Conservation (phyloP, 1,284 basidiomycete species). For the Pascua sp. region DNA sequence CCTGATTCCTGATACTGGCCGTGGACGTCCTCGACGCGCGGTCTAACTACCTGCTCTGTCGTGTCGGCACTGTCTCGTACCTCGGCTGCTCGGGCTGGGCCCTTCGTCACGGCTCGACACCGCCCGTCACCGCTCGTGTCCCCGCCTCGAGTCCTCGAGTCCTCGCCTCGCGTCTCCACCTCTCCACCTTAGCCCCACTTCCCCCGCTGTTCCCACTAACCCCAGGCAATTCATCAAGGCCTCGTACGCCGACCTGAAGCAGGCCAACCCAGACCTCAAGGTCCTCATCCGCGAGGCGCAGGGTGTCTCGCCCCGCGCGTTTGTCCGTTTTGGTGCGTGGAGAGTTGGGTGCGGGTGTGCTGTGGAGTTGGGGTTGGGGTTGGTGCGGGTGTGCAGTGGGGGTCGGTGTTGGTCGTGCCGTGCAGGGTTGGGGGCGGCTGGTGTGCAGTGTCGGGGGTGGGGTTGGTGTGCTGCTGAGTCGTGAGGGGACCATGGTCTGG, state of each 20-base stretch:
- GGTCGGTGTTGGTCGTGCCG: neutral
- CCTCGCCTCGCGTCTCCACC: neutral
- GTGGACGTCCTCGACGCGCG: too few relatives aligned
- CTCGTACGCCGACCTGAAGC: conserved; percentile 76
- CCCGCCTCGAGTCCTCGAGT: neutral
- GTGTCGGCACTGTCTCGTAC: too few relatives aligned
- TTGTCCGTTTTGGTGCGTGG: conserved; percentile 83
- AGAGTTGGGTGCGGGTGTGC: too few relatives aligned
- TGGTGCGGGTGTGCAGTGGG: neutral
- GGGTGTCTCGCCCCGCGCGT: conserved; percentile 79
- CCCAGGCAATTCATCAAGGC: conserved; percentile 76
- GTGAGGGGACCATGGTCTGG: neutral
- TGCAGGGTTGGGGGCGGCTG: neutral
- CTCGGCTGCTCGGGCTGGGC: neutral
- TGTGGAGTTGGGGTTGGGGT: neutral
- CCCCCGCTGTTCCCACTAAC: conserved; percentile 1
- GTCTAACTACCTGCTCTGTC: too few relatives aligned
- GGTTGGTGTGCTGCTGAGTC: too few relatives aligned
- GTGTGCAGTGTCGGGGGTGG: too few relatives aligned
- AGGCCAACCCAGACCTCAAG: conserved; percentile 83
- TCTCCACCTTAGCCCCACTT: neutral
- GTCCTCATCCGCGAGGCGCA: conserved; percentile 85
- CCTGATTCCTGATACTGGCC: too few relatives aligned
- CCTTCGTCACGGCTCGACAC: neutral
- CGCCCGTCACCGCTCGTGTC: neutral